Evolutionary conservation across 139 green algal genomes (phyloP).

Genomic region (Diplosphaera chodatii): DNA sequence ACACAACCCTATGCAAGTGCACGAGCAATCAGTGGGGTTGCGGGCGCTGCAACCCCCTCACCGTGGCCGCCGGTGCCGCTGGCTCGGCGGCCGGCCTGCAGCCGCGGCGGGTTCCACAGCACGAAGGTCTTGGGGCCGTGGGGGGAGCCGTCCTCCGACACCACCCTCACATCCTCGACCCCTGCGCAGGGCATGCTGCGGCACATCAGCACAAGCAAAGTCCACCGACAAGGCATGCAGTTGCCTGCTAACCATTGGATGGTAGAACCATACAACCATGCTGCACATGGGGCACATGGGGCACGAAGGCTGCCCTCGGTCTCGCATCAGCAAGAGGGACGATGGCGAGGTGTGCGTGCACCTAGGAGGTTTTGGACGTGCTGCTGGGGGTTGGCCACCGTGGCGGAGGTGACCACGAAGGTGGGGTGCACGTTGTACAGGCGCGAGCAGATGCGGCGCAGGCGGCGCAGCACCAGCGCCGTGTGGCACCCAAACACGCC

Average conservation of each 20-base stretch:
- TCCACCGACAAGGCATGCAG: no score
- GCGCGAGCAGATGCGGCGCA: slow-evolving; percentile 69
- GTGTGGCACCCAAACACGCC: slow-evolving; percentile 90
- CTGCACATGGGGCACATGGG: no score
- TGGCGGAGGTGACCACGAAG: slow-evolving; percentile 77
- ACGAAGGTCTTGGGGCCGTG: slow-evolving; percentile 74
- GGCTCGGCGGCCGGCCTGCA: not conserved
- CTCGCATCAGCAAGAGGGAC: no score
- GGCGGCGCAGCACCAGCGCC: slow-evolving; percentile 76
- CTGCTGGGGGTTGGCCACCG: slow-evolving; percentile 76
- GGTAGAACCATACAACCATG: no score
- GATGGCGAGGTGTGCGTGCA: no score
- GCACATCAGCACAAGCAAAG: no score
- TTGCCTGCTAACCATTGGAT: no score
- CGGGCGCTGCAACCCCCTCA: no score
- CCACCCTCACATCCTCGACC: slow-evolving; percentile 35
- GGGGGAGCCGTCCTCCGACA: slow-evolving; percentile 76
- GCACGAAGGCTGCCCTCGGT: no score
- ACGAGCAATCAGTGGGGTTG: no score
- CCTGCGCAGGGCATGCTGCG: not conserved
- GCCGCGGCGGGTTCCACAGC: slow-evolving; percentile 91
- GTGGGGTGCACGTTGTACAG: slow-evolving; percentile 36
- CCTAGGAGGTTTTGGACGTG: slow-evolving; percentile 60
- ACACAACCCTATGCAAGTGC: no score
- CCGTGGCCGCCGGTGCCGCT: not conserved